Percentiles rank a stretch among this genome's conserved stretches.
Evolutionary conservation across 768 basidiomycete genomes (phyloP).

Genomic region (Pulveroboletus sp.): DNA sequence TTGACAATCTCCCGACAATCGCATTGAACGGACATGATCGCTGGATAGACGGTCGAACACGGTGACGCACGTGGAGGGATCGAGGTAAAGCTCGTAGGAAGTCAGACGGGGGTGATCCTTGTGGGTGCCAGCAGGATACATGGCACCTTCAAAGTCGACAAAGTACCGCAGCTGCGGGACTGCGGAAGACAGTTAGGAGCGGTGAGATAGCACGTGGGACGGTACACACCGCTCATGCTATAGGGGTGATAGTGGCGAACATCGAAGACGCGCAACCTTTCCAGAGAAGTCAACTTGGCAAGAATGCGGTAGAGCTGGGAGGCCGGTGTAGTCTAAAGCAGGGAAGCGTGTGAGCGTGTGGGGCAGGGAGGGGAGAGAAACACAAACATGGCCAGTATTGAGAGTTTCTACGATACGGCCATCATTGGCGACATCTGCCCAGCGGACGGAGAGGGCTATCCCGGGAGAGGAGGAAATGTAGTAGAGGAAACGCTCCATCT

Average conservation of each 20-base stretch:
- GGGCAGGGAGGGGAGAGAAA: conserved; percentile 5
- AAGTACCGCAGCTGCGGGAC: conserved; percentile 19
- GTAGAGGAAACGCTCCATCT: conserved; percentile 27
- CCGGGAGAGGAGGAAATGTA: conserved; percentile 22
- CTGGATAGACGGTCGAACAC: conserved; percentile 30
- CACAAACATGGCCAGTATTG: conserved; percentile 19
- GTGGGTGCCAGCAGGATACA: conserved; percentile 28
- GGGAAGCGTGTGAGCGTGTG: conserved; percentile 5
- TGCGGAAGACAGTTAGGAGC: conserved; percentile 6
- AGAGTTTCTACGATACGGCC: conserved; percentile 27
- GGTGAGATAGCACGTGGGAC: neutral
- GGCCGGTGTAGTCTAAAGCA: conserved; percentile 20
- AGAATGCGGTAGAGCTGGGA: conserved; percentile 33
- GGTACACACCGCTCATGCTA: conserved; percentile 9
- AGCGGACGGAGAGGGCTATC: conserved; percentile 24
- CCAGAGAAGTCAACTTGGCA: conserved; percentile 25
- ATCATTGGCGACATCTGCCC: conserved; percentile 40
- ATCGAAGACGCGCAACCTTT: conserved; percentile 35
- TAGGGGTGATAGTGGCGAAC: conserved; percentile 22
- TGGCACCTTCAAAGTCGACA: conserved; percentile 35
- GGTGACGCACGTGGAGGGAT: conserved; percentile 26
- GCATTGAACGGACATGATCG: conserved; percentile 25
- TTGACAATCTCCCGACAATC: conserved; percentile 34
- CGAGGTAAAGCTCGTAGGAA: conserved; percentile 34
- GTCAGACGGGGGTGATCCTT: conserved; percentile 12